Evolutionary conservation across 2,329 filamentous ascomycete species (phyloP).

Genomic region (Alternaria angustiovoidea): DNA sequence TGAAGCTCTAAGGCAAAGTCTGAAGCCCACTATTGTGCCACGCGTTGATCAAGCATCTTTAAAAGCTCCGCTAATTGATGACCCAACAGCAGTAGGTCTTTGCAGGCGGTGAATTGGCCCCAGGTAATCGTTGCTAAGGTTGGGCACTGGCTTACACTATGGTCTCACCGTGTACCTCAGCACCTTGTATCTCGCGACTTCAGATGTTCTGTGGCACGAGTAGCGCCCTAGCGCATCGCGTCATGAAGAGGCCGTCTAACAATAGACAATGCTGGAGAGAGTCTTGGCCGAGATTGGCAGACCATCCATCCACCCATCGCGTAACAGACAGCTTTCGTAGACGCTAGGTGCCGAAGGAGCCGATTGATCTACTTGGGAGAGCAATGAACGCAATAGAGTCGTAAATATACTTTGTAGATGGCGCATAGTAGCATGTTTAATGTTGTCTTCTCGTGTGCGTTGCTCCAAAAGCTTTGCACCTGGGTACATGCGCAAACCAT

Average conservation of each 20-base stretch:
- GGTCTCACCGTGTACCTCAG: conserved; percentile 1
- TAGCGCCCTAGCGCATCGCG: background rate
- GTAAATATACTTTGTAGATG: background rate
- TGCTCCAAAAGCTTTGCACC: background rate
- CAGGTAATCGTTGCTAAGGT: background rate
- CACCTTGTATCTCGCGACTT: background rate
- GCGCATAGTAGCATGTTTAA: background rate
- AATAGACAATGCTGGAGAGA: background rate
- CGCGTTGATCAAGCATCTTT: background rate
- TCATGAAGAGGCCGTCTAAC: background rate
- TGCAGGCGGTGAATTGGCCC: background rate
- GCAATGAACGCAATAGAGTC: background rate
- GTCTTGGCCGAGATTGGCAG: conserved; percentile 1
- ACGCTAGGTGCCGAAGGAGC: background rate
- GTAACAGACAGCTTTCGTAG: background rate
- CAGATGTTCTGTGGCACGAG: background rate
- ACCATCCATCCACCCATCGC: background rate
- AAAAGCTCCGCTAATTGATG: conserved; percentile 17
- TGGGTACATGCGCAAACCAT: background rate
- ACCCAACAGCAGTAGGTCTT: background rate
- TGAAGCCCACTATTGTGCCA: conserved; percentile 27
- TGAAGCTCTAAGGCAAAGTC: conserved; percentile 50
- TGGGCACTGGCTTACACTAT: background rate
- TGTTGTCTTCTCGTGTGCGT: background rate
- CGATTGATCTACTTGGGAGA: background rate